A percentile compares a stretch with the other conserved stretches of the same genome.
phyloP scores from a whole-genome alignment of 495 filamentous ascomycete species.

The Clohesyomyces aquaticus region DNA sequence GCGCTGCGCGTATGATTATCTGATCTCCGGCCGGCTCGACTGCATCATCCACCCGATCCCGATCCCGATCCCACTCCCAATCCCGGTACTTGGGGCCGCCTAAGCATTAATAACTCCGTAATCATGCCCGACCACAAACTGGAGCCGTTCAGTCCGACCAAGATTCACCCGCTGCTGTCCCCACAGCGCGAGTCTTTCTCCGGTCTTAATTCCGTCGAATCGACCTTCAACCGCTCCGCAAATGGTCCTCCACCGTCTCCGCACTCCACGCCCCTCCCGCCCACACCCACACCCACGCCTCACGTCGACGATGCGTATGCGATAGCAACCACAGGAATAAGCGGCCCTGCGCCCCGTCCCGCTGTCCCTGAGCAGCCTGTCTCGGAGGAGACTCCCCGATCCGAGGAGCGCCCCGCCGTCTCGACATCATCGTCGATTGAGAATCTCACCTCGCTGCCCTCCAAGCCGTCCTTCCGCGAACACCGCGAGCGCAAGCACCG shows the following conservation, averaged over 20 bases:
- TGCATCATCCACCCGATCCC: background rate
- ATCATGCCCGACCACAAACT: conserved; percentile 31
- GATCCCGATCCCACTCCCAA: background rate
- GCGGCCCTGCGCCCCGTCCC: conserved; percentile 22
- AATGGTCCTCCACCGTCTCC: conserved; percentile 11
- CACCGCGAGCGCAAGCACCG: conserved; percentile 51
- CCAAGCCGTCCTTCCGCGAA: conserved; percentile 51
- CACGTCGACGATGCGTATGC: conserved; percentile 5
- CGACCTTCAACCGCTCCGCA: conserved; percentile 14
- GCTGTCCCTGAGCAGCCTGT: background rate
- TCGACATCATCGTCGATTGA: conserved; percentile 30
- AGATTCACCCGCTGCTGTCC: conserved; percentile 36
- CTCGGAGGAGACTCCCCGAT: conserved; percentile 15
- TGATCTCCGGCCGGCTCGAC: background rate
- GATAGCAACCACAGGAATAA: conserved; percentile 29
- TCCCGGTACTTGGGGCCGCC: conserved; percentile 5
- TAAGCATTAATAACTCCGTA: conserved; percentile 17
- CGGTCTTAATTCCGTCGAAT: conserved; percentile 35
- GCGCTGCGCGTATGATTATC: background rate
- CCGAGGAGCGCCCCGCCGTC: conserved; percentile 10
- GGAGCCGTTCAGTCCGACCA: conserved; percentile 21
- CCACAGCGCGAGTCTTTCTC: conserved; percentile 31
- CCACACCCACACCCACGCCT: background rate
- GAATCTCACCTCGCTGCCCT: conserved; percentile 29
- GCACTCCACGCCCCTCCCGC: background rate